Evolutionary conservation across 768 basidiomycete genomes (phyloP).

Genomic region (Pluteus cervinus): DNA sequence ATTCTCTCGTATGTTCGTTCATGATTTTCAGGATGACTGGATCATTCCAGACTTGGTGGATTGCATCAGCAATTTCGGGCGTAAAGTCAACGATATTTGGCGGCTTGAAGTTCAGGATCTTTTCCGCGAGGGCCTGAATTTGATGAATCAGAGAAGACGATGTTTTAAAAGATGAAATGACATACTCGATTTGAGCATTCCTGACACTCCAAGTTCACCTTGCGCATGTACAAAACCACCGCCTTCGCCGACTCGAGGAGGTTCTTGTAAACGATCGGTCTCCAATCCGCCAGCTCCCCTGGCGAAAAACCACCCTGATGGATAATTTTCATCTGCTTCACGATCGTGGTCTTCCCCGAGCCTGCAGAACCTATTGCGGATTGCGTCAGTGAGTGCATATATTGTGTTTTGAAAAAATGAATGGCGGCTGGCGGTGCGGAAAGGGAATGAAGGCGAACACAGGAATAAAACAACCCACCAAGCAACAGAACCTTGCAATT

Average conservation of each 20-base stretch:
- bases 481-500: slow-evolving; percentile 90
- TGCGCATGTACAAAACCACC: slow-evolving; percentile 78
- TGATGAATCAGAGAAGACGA: slow-evolving; percentile 4
- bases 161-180: slow-evolving; percentile 7
- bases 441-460: slow-evolving; percentile 1
- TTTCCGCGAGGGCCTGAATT: slow-evolving; percentile 37
- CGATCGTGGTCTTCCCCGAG: slow-evolving; percentile 91
- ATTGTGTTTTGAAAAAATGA: background rate
- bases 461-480: slow-evolving; percentile 42
- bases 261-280: slow-evolving; percentile 77
- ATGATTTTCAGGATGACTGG: slow-evolving; percentile 48
- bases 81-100: slow-evolving; percentile 40
- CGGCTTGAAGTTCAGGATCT: slow-evolving; percentile 51
- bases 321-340: slow-evolving; percentile 99
- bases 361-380: slow-evolving; percentile 74
- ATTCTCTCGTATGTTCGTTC: slow-evolving; percentile 60
- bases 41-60: slow-evolving; percentile 65
- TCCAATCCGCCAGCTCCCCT: slow-evolving; percentile 71
- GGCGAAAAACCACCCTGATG: slow-evolving; percentile 84
- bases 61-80: slow-evolving; percentile 59
- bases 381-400: background rate
- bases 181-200: slow-evolving; percentile 56
- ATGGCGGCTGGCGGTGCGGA: background rate
- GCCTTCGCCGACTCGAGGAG: slow-evolving; percentile 85
- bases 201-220: slow-evolving; percentile 74